Percentiles rank a stretch among this genome's conserved stretches.
phyloP scores from a whole-genome alignment of 2,329 filamentous ascomycete species.

The Cadophora malorum region DNA sequence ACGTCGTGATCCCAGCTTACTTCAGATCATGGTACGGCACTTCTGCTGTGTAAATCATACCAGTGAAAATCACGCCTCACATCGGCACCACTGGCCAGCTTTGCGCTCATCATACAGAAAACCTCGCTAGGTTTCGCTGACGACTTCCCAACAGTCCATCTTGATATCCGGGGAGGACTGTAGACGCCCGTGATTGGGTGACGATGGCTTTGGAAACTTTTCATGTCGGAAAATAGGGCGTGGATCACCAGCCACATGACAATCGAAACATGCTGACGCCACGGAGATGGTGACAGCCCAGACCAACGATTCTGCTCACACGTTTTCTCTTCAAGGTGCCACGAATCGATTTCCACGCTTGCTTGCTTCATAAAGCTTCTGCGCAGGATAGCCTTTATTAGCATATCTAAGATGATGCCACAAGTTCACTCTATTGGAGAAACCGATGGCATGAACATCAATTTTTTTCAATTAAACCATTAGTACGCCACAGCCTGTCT shows the following conservation, averaged over 20 bases:
- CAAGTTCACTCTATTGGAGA: neutral
- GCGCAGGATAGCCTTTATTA: neutral
- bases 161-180: neutral
- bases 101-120: conserved; percentile 6
- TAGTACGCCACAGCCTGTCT: neutral
- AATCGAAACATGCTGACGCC: conserved; percentile 14
- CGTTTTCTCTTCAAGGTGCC: neutral
- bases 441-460: neutral
- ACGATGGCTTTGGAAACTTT: conserved; percentile 1
- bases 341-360: neutral
- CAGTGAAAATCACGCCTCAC: conserved; percentile 3
- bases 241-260: neutral
- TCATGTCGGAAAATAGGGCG: neutral
- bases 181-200: neutral
- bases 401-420: too few species aligned
- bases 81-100: neutral
- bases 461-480: neutral
- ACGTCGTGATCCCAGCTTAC: conserved; percentile 17
- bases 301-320: neutral
- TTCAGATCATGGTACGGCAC: conserved; percentile 15
- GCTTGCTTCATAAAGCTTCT: neutral
- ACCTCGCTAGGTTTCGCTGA: neutral
- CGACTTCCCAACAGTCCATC: neutral
- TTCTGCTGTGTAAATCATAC: conserved; percentile 12
- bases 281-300: neutral